These are phyloP conservation scores for Camelina hispida DNA, from an alignment of 345 rosid genomes.

Conservation along the genomic window DNA sequence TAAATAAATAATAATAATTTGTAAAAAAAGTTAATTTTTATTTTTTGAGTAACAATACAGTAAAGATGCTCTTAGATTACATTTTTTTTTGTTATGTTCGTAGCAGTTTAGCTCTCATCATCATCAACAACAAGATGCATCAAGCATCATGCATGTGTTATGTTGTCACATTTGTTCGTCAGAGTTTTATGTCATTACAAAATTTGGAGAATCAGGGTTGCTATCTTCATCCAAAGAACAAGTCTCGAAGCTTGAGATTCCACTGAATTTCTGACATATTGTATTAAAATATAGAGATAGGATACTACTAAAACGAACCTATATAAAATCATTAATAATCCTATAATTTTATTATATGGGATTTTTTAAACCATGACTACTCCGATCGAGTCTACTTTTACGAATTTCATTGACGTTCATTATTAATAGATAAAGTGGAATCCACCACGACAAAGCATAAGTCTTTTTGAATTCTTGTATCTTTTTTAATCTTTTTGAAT, in stretches of 20 bases:
- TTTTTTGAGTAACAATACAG: no score
- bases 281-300: background rate
- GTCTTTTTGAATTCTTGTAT: background rate
- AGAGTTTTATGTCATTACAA: background rate
- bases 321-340: background rate
- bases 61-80: background rate
- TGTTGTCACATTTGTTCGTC: background rate
- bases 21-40: no score
- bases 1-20: no score
- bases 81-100: background rate
- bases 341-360: background rate
- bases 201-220: background rate
- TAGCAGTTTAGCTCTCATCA: background rate
- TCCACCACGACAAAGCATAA: background rate
- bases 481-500: no score
- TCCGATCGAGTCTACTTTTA: background rate
- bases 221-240: constrained; percentile 24
- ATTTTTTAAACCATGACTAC: background rate
- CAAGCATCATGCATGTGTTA: background rate
- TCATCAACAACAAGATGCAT: background rate
- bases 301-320: background rate
- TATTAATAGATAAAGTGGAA: background rate
- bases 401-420: background rate
- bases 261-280: constrained; percentile 33
- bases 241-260: constrained; percentile 39